phyloP scores from a whole-genome alignment of 345 rosid genomes.

The Eutrema heterophyllum region DNA sequence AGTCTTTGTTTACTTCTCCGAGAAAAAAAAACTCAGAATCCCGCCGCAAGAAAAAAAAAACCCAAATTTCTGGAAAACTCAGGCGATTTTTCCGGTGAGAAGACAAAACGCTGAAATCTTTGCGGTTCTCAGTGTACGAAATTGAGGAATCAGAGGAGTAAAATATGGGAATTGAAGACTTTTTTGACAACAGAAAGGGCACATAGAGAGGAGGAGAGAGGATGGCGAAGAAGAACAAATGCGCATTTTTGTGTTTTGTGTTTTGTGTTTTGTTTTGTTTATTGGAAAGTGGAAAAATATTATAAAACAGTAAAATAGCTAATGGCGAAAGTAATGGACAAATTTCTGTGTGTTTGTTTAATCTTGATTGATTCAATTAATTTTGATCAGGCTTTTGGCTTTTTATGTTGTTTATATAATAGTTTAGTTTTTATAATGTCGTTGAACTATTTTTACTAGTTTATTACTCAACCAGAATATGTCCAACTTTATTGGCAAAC shows the following conservation, averaged over 20 bases:
- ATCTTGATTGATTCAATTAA: background rate
- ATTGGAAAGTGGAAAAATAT: background rate
- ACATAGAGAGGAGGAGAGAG: slow-evolving; percentile 27
- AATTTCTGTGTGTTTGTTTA: background rate
- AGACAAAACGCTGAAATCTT: background rate
- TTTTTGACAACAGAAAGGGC: slow-evolving; percentile 7
- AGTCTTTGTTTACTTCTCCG: slow-evolving; percentile 1
- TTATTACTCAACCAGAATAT: too few relatives aligned
- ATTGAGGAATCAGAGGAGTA: slow-evolving; percentile 2
- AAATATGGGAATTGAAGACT: slow-evolving; percentile 1
- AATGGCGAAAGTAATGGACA: slow-evolving; percentile 28
- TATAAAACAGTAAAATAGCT: slow-evolving; percentile 9
- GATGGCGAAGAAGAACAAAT: slow-evolving; percentile 22
- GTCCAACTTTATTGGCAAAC: too few relatives aligned
- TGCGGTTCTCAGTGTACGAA: background rate
- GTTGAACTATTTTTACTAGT: background rate
- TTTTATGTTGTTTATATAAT: background rate
- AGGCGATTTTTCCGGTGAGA: background rate
- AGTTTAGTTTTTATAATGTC: background rate
- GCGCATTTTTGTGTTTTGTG: slow-evolving; percentile 14
- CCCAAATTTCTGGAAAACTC: slow-evolving; percentile 3
- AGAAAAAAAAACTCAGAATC: background rate
- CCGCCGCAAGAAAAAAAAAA: background rate
- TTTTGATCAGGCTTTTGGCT: background rate
- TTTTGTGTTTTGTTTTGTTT: too few relatives aligned